Conservation (phyloP, 805 yeast species). For the Jamesozyma lodderae region DNA sequence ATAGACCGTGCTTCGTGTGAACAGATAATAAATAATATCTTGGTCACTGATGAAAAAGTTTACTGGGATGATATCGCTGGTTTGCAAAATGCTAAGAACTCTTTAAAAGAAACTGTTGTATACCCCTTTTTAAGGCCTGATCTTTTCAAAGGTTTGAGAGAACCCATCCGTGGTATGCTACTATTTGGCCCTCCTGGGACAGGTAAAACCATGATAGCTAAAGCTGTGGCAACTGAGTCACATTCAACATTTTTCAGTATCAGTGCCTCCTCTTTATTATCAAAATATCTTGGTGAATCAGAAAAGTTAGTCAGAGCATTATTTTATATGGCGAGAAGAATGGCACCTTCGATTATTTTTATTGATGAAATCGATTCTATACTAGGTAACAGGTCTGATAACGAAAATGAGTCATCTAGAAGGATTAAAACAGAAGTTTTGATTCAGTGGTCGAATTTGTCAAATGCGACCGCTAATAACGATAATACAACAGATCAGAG, state of each 20-base stretch:
- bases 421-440: constrained; percentile 89
- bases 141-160: constrained; percentile 80
- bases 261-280: constrained; percentile 82
- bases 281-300: constrained; percentile 74
- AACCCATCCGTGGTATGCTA: constrained; percentile 94
- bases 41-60: constrained; percentile 85
- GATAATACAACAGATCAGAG: constrained; percentile 42
- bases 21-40: constrained; percentile 82
- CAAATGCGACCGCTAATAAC: constrained; percentile 64
- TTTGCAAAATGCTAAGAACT: constrained; percentile 72
- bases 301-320: constrained; percentile 88
- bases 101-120: constrained; percentile 90
- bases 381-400: constrained; percentile 66
- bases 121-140: constrained; percentile 95
- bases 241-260: constrained; percentile 89
- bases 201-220: constrained; percentile 94
- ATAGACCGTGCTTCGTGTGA: constrained; percentile 72
- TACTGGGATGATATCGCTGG: constrained; percentile 98
- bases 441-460: constrained; percentile 90
- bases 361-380: constrained; percentile 95
- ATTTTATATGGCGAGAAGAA: constrained; percentile 71
- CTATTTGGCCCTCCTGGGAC: constrained; percentile 98
- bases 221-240: constrained; percentile 96
- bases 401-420: constrained; percentile 82
- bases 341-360: constrained; percentile 90